Percentiles rank a stretch among this genome's conserved stretches.
phyloP scores from a whole-genome alignment of 2,329 filamentous ascomycete species.

The Clonostachys chloroleuca region DNA sequence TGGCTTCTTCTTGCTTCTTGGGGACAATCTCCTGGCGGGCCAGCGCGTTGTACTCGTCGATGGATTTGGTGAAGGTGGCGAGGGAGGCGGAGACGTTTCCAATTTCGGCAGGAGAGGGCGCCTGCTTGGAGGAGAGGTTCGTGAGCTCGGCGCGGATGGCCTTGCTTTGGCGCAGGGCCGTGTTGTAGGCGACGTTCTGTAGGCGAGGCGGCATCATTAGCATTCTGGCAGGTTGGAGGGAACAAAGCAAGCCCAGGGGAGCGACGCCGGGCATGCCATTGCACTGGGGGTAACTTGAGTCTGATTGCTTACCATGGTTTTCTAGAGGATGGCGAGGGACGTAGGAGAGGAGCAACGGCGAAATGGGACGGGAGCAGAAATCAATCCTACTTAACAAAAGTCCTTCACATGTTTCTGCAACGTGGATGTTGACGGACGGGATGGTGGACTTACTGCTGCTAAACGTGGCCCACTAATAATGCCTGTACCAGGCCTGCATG shows the following conservation, averaged over 20 bases:
- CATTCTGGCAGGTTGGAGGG: not conserved
- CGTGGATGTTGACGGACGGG: no score
- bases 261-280: not conserved
- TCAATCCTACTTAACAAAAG: no score
- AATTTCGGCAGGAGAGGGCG: constrained; percentile 49
- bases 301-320: not conserved
- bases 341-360: no score
- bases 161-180: constrained; percentile 78
- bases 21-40: constrained; percentile 85
- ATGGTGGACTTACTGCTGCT: no score
- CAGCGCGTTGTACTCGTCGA: constrained; percentile 86
- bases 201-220: not conserved
- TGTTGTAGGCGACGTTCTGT: constrained; percentile 82
- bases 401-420: no score
- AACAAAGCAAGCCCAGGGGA: not conserved
- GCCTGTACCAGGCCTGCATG: no score
- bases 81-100: constrained; percentile 76
- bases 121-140: constrained; percentile 59
- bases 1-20: constrained; percentile 87
- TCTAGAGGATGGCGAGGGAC: no score
- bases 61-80: constrained; percentile 76
- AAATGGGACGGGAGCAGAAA: no score
- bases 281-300: not conserved
- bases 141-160: constrained; percentile 74
- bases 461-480: no score